Base-by-base conservation (phyloP, 83 land plant genomes). In the Thuja plicata region DNA sequence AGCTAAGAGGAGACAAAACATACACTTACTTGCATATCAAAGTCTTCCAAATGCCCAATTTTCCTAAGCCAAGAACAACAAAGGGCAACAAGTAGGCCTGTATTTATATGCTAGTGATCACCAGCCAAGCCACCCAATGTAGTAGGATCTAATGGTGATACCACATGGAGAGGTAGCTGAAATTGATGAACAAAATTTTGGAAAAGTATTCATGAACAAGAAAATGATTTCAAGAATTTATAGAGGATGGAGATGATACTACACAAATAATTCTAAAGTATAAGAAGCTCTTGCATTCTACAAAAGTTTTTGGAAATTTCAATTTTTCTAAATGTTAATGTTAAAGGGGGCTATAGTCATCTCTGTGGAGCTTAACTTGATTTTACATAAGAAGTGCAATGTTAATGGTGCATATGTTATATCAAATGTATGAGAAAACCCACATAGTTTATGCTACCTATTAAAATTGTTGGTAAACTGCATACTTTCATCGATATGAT, bases 51-150 rank as follows among this genome's bases (percentile, higher is more conserved):
- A 57, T 87, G 71, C 54, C 87, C 92, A 71, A 92, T 93, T 45
- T 55, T 90, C 79, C 86, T 85, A 45, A 94, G 93, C 97, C 97
- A 97, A 76, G 90, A 87, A 88, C 84, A 90, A 76, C 96, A 94
- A 70, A 97, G 91, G 79, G 97, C 93, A 90, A 97, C 95, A 88
- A 98, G 98, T 87, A 97, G 94, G 52, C 94, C 94, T 87, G 99
- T 97, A 94, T 97, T 97, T 55, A 92, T 89, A 86, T 88, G 91
- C 86, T 97, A 98, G 84, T 97, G 98, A 84, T 97, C 98, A 66
- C 99, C 99, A 84, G 92, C 93, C 91, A 97, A 88, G 10, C 93
- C 91, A 16, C 91, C 80, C 78, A 95, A 86, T 45, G 35, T 90
- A 83, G 90, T 85, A 24, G 77, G 10, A 70, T 94, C 95, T 35